Evolutionary conservation across 1,284 basidiomycete genomes (phyloP).

Genomic region (Puccinia polysora): DNA sequence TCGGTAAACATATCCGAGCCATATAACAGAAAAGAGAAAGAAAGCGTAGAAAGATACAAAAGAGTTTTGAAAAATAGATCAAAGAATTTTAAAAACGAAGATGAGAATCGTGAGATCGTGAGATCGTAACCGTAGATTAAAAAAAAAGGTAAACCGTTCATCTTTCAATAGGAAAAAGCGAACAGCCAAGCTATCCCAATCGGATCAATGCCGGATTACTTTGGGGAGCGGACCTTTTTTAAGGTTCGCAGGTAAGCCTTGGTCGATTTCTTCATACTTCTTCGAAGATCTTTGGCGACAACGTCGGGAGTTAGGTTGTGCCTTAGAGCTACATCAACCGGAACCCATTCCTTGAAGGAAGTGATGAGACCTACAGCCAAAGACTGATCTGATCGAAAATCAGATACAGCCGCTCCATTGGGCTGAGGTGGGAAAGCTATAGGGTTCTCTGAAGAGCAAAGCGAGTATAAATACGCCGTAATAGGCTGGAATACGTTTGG

Average conservation of each 20-base stretch:
- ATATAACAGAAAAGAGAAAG: too few relatives aligned
- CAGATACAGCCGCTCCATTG: constrained; percentile 2
- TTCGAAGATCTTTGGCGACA: constrained; percentile 37
- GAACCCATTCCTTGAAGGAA: constrained; percentile 35
- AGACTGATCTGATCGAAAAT: constrained; percentile 1
- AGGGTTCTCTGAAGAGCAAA: constrained; percentile 19
- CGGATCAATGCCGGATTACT: neutral
- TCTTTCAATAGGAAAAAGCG: too few relatives aligned
- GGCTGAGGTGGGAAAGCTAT: constrained; percentile 20
- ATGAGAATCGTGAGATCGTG: too few relatives aligned
- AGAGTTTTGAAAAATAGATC: too few relatives aligned
- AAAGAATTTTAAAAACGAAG: too few relatives aligned
- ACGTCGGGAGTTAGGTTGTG: constrained; percentile 32
- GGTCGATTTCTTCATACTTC: constrained; percentile 36
- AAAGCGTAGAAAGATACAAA: too few relatives aligned
- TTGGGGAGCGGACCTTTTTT: constrained; percentile 1
- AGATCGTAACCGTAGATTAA: too few relatives aligned
- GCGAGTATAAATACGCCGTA: constrained; percentile 27
- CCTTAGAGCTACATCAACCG: constrained; percentile 31
- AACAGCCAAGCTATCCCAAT: too few relatives aligned
- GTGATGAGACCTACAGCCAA: constrained; percentile 20
- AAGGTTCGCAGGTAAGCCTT: constrained; percentile 27
- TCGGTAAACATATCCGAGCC: too few relatives aligned
- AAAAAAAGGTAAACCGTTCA: too few relatives aligned
- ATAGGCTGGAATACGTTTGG: constrained; percentile 38